phyloP scores from a whole-genome alignment of 129 eudicot species.

The Smallanthus sonchifolius region DNA sequence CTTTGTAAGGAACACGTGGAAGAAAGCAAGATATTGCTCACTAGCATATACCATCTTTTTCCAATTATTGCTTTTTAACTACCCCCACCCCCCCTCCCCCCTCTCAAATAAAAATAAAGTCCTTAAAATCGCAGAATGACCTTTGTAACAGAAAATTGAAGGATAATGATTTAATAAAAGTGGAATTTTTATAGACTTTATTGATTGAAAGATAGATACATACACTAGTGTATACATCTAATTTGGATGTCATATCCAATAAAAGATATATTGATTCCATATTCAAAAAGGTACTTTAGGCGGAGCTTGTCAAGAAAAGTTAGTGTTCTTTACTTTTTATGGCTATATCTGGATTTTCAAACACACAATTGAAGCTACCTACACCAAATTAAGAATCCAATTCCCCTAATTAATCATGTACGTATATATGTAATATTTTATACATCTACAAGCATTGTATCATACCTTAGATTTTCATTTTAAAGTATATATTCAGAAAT shows the following conservation, averaged over 20 bases:
- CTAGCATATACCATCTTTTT: constrained; percentile 4
- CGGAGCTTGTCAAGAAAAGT: constrained; percentile 10
- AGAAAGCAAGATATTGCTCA: constrained; percentile 26
- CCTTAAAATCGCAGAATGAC: background rate
- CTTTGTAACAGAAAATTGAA: background rate
- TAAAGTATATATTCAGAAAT: background rate
- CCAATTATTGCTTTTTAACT: constrained; percentile 1
- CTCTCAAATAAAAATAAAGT: background rate
- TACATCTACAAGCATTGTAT: constrained; percentile 8
- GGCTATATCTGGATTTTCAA: background rate
- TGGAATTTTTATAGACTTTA: constrained; percentile 7
- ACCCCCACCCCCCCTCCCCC: background rate
- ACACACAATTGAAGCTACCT: background rate
- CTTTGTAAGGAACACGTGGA: constrained; percentile 15
- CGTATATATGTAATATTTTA: background rate
- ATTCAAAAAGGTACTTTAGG: constrained; percentile 19
- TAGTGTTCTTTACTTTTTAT: background rate
- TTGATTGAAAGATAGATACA: constrained; percentile 18
- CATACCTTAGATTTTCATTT: background rate
- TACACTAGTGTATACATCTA: background rate
- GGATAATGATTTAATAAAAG: constrained; percentile 11
- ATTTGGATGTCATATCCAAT: constrained; percentile 2
- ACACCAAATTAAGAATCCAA: background rate
- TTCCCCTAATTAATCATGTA: background rate
- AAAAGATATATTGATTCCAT: constrained; percentile 19